Evolutionary conservation across 495 filamentous ascomycete genomes (phyloP), one percentile per base, ranked within the genome.

Genomic region (Hypomontagnella monticulosa): DNA sequence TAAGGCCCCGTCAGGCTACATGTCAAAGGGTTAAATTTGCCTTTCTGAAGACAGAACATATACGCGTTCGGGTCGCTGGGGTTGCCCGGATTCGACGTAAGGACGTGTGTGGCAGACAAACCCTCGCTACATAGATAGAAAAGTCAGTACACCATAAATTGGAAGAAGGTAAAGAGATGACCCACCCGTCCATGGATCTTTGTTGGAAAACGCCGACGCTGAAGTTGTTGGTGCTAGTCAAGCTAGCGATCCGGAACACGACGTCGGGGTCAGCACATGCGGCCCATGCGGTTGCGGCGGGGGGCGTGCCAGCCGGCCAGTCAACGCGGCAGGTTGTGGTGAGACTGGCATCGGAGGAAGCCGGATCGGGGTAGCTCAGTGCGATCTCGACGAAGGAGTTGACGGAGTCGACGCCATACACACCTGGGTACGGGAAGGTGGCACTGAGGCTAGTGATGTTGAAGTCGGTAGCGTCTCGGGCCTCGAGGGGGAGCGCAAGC

Each of bases 341-440:
- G 30, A 72, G 66, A 12, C 40, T 61, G 15, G 54, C 79, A 41
- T 90, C 89, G 66, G 76, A 79, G 19, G 88, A 88, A 37, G 77
- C 80, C 69, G 86, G 90, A 43, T 95, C 91, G 52, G 90, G 90
- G 73, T 93, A 94, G 2, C 73, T 71, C 71, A 93, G 15, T 37
- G 49, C 44, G 27, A 72, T 44, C 30, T 57, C 53, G 33, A 72
- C 50, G 15, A 27, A 52, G 8, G 70, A 72, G 50, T 69, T 37
- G n/a, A 72, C 61, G 1, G 53, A 38, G 5, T 53, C 46, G 1
- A 42, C 14, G 0, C 70, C 70, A 46, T 72, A 72, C 15, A 59
- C 52, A 0, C 61, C 61, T 4, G 61, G 50, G 18, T 64, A 57
- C 8, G 70, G 70, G 44, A 72, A 70, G n/a, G 62, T 64, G 6